Base-by-base conservation (phyloP, 257 asterid species). In the Linderniella brevidens region DNA sequence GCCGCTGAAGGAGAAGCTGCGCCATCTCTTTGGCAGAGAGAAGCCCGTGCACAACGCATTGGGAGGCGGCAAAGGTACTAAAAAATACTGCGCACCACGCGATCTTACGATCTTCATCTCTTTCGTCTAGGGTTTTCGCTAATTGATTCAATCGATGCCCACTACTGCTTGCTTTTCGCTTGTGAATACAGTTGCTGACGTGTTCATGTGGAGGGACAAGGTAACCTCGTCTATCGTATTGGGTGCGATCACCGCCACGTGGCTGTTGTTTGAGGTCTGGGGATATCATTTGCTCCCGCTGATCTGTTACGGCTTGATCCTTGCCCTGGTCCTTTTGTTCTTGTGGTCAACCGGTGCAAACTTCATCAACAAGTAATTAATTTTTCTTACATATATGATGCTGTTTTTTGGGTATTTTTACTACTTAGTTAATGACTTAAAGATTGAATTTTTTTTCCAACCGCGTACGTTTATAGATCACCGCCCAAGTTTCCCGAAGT, bases 141-240 rank as follows among this genome's bases (percentile, higher is more conserved):
- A 6, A 25, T 6, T 25, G 3, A 25, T n/a, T n/a, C n/a, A n/a
- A n/a, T n/a, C n/a, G n/a, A n/a, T n/a, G n/a, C n/a, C n/a, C n/a
- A n/a, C n/a, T n/a, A n/a, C n/a, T n/a, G 32, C 17, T 45, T 42
- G 13, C 55, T 42, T 10, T 35, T 58, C 41, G 12, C n/a, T n/a
- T 25, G 6, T 25, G 32, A 25, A 25, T 25, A 25, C 73, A 87
- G 97, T 66, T 50, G 97, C 97, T 44, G 92, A 87, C 67, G 63
- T 83, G 63, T 64, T 87, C 15, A 67, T 87, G 49, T 87, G 95
- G 97, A 80, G 69, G 72, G 65, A 87, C 70, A 78, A 77, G 90
- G 80, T 83, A 67, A 68, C 72, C 29, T 87, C 97, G 3, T 95
- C 68, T 0, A 86, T 70, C 51, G 80, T 87, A 11, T 72, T 87